Evolutionary conservation across 306 rosid genomes (phyloP).

Genomic region (Cercis canadensis): DNA sequence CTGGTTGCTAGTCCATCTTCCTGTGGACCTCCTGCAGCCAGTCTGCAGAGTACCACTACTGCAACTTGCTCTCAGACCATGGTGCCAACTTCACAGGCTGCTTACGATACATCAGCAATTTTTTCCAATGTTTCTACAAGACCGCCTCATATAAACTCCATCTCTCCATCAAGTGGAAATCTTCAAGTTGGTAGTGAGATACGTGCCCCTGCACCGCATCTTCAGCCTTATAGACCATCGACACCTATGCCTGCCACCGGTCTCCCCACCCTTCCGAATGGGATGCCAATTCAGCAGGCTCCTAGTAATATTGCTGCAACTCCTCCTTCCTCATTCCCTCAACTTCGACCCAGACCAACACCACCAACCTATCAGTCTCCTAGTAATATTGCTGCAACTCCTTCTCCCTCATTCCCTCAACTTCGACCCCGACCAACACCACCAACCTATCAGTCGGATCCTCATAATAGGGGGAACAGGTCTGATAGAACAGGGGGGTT

Average conservation of each 20-base stretch:
- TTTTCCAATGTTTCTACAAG: conserved; percentile 45
- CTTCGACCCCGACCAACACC: conserved; percentile 32
- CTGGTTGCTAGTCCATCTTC: conserved; percentile 42
- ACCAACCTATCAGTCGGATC: conserved; percentile 34
- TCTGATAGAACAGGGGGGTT: conserved; percentile 36
- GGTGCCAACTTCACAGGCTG: conserved; percentile 42
- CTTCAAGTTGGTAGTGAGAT: conserved; percentile 51
- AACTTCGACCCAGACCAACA: conserved; percentile 35
- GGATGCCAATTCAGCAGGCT: conserved; percentile 38
- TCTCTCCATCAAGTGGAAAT: conserved; percentile 44
- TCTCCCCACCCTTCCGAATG: conserved; percentile 33
- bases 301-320: conserved; percentile 36
- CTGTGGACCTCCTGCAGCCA: conserved; percentile 33
- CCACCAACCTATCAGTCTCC: conserved; percentile 32
- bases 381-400: too few relatives aligned
- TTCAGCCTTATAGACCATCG: conserved; percentile 61
- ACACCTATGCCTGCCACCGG: conserved; percentile 38
- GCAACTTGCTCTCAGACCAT: conserved; percentile 27
- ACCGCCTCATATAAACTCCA: conserved; percentile 48
- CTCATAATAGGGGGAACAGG: conserved; percentile 24
- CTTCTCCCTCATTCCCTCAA: conserved; percentile 32
- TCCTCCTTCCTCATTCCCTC: conserved; percentile 41
- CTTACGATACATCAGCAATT: conserved; percentile 36
- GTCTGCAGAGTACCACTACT: conserved; percentile 41
- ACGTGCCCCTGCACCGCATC: conserved; percentile 82